Percentiles rank a stretch among this genome's conserved stretches.
Conservation (phyloP, 78 protist species). For the Dictyostelium intermedium region DNA sequence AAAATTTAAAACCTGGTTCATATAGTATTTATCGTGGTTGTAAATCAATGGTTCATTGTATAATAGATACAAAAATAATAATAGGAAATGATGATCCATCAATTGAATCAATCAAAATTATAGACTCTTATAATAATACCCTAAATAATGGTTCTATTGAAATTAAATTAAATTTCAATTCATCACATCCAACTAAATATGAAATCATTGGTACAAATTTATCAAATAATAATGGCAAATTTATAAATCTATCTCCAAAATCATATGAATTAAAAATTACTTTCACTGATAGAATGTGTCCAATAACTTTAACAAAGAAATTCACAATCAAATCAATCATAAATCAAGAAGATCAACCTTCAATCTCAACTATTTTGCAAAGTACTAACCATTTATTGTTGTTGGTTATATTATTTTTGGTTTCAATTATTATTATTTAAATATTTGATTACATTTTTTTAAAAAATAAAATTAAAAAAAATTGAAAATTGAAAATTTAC, state of each 20-base stretch:
- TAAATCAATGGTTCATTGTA: background rate
- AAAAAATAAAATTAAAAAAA: too few relatives aligned
- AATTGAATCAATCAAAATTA: background rate
- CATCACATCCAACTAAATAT: background rate
- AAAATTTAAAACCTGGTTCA: background rate
- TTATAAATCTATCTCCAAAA: background rate
- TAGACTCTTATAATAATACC: background rate
- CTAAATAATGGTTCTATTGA: background rate
- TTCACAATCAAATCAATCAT: background rate
- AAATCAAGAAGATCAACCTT: background rate
- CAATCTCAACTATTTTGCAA: background rate
- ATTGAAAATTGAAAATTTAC: too few relatives aligned
- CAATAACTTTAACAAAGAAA: background rate
- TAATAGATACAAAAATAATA: background rate
- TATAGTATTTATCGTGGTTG: background rate
- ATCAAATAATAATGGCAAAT: background rate
- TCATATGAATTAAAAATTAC: background rate
- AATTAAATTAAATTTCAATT: background rate
- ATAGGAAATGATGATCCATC: background rate
- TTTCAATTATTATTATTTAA: too few relatives aligned
- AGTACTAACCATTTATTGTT: too few relatives aligned
- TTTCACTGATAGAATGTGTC: background rate
- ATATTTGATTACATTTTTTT: too few relatives aligned
- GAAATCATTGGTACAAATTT: background rate
- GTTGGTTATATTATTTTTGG: too few relatives aligned